These are phyloP conservation scores for Zoysia japonica DNA, from an alignment of 176 grass and related monocot species.

Conservation along the genomic window DNA sequence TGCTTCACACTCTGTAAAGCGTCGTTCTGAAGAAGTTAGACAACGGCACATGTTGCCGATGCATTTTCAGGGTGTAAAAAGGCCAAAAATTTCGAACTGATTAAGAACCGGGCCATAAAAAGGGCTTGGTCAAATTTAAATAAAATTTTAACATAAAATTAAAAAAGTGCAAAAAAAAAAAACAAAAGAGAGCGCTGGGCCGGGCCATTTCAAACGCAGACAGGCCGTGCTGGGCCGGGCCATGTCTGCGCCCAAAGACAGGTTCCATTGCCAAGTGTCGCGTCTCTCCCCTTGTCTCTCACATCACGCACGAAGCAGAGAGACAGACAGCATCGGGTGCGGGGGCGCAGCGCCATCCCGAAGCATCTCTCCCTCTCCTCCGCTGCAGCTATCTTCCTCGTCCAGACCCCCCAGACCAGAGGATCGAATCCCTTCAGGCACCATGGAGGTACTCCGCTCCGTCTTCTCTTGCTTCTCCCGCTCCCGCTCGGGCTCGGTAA, in stretches of 20 bases:
- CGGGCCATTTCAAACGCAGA: background rate
- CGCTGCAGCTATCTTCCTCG: background rate
- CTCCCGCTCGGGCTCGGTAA: slow-evolving; percentile 27
- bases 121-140: too few species aligned
- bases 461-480: slow-evolving; percentile 53
- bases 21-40: too few species aligned
- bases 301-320: background rate
- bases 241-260: background rate
- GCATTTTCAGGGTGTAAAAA: too few species aligned
- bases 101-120: too few species aligned
- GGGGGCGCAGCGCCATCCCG: background rate
- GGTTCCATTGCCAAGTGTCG: too few species aligned
- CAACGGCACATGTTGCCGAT: too few species aligned
- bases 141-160: too few species aligned
- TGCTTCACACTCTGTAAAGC: too few species aligned
- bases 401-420: background rate
- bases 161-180: too few species aligned
- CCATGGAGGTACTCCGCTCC: slow-evolving; percentile 61
- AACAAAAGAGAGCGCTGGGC: background rate
- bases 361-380: background rate
- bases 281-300: background rate
- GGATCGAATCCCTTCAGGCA: background rate
- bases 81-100: too few species aligned
- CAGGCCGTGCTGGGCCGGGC: background rate
- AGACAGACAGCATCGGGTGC: background rate